Percentiles rank a stretch among this genome's conserved stretches.
Conservation (phyloP, 2,329 filamentous ascomycete genomes). For the Exophiala aquamarina region DNA sequence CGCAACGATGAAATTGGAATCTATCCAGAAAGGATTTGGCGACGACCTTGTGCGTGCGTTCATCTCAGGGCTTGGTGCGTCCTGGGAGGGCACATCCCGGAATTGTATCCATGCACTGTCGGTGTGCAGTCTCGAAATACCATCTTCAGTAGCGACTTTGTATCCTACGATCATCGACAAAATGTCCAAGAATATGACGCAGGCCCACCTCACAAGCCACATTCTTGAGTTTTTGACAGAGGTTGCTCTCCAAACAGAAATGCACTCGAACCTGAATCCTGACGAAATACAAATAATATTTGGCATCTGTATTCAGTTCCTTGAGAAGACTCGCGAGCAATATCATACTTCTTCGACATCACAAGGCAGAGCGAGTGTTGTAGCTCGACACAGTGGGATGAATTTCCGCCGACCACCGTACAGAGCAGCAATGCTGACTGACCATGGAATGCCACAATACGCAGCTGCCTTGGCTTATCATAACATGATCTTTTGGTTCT, state of each 20-base stretch:
- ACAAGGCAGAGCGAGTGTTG: conserved; percentile 27
- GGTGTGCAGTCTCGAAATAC: conserved; percentile 92
- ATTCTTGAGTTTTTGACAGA: conserved; percentile 94
- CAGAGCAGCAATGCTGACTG: conserved; percentile 41
- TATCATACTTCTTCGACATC: conserved; percentile 31
- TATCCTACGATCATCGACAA: conserved; percentile 84
- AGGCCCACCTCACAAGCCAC: conserved; percentile 86
- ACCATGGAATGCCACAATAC: conserved; percentile 85
- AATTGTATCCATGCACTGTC: conserved; percentile 93
- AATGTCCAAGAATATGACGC: conserved; percentile 95
- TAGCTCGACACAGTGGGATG: conserved; percentile 23
- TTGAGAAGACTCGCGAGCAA: conserved; percentile 78
- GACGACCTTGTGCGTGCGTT: conserved; percentile 88
- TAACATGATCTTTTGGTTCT: conserved; percentile 95
- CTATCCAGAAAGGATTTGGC: conserved; percentile 64
- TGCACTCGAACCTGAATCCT: conserved; percentile 85
- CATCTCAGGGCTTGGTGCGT: conserved; percentile 70
- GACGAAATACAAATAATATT: conserved; percentile 94
- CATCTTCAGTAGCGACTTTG: conserved; percentile 79
- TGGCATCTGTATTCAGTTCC: conserved; percentile 88
- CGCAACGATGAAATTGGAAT: conserved; percentile 63
- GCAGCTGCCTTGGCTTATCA: conserved; percentile 93
- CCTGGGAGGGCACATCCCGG: conserved; percentile 83
- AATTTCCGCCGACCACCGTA: conserved; percentile 25
- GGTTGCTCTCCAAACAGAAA: conserved; percentile 76